Evolutionary conservation across 1,284 basidiomycete genomes (phyloP).

Genomic region (Mycena sp.): DNA sequence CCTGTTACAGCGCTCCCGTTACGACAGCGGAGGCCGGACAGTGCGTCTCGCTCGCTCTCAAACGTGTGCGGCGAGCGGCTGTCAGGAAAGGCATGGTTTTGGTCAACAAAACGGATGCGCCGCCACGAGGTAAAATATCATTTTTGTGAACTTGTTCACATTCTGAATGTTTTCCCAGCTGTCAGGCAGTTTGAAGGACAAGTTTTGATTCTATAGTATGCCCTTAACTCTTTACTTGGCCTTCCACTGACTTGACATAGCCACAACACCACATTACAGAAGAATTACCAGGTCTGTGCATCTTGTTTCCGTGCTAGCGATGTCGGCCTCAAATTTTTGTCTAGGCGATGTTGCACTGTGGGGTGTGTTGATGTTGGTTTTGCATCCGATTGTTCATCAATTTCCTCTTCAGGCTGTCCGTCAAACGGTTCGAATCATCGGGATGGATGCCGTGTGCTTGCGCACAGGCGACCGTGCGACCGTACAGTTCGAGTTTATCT

Average conservation of each 20-base stretch:
- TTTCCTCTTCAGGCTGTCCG: conserved; percentile 68
- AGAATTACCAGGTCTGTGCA: conserved; percentile 80
- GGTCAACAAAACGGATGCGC: conserved; percentile 80
- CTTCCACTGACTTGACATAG: conserved; percentile 49
- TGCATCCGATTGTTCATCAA: conserved; percentile 6
- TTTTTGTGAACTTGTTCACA: not conserved
- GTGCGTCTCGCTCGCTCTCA: conserved; percentile 93
- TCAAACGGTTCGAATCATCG: conserved; percentile 92
- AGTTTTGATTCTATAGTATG: conserved; percentile 84
- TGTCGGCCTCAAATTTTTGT: conserved; percentile 29
- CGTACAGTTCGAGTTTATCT: conserved; percentile 91
- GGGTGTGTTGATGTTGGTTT: conserved; percentile 56
- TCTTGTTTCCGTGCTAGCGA: conserved; percentile 1
- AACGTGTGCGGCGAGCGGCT: conserved; percentile 84
- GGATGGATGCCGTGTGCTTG: conserved; percentile 53
- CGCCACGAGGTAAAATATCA: conserved; percentile 68
- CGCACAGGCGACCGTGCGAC: conserved; percentile 92
- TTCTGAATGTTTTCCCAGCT: conserved; percentile 55
- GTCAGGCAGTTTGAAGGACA: conserved; percentile 85
- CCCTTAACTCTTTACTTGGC: conserved; percentile 12
- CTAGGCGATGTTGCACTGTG: conserved; percentile 87
- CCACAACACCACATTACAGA: conserved; percentile 92
- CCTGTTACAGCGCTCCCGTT: conserved; percentile 77
- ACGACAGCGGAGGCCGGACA: conserved; percentile 92
- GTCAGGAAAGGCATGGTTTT: conserved; percentile 97